phyloP scores from a whole-genome alignment of 495 filamentous ascomycete genomes.

The Polyplosphaeria fusca region DNA sequence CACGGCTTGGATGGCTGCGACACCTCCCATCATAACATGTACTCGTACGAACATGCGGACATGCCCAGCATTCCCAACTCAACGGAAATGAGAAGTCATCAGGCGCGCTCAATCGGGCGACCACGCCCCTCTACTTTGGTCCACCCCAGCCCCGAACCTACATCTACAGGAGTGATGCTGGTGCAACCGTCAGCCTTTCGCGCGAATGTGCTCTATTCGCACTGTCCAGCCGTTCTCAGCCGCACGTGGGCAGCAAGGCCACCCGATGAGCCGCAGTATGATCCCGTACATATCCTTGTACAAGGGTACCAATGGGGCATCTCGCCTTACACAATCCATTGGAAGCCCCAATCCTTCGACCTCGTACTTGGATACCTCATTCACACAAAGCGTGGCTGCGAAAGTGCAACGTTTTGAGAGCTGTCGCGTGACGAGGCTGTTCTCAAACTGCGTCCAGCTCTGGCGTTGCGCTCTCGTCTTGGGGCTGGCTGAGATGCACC shows the following conservation, averaged over 20 bases:
- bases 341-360: neutral
- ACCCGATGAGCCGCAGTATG: neutral
- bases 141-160: too few species aligned
- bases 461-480: neutral
- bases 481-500: neutral
- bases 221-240: neutral
- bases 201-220: neutral
- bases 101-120: too few species aligned
- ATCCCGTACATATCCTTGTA: neutral
- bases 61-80: too few species aligned
- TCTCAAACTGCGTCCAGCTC: neutral
- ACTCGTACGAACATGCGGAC: too few species aligned
- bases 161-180: constrained; percentile 19
- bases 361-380: constrained; percentile 3
- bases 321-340: constrained; percentile 6
- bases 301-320: neutral
- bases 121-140: too few species aligned
- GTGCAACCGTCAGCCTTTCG: neutral
- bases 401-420: neutral
- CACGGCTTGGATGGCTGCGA: too few species aligned
- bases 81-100: too few species aligned
- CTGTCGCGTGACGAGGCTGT: neutral
- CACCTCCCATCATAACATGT: too few species aligned
- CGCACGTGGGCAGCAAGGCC: neutral
- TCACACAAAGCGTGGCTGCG: neutral